Conservation (phyloP, 2,329 filamentous ascomycete genomes). For the Pseudogymnoascus verrucosus region DNA sequence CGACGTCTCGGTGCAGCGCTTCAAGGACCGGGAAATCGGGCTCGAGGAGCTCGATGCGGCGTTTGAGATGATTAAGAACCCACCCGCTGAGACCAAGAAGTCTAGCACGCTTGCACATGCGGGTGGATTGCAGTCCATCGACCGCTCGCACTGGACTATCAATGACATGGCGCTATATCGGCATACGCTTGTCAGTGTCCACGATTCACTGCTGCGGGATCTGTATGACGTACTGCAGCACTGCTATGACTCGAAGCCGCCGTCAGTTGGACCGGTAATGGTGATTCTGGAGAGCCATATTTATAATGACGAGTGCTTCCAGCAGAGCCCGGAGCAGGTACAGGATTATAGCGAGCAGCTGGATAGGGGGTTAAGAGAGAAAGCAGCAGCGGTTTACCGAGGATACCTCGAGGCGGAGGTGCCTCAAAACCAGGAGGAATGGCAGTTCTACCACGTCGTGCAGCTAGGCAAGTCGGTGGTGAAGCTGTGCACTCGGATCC, state of each 20-base stretch:
- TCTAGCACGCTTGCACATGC: conserved; percentile 26
- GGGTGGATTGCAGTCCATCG: conserved; percentile 45
- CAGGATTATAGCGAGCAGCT: conserved; percentile 66
- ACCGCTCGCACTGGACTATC: conserved; percentile 57
- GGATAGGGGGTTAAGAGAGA: conserved; percentile 61
- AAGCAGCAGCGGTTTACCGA: conserved; percentile 72
- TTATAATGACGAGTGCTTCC: conserved; percentile 68
- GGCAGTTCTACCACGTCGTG: conserved; percentile 88
- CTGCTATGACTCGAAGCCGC: conserved; percentile 83
- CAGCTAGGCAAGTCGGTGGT: conserved; percentile 80
- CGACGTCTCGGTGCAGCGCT: conserved; percentile 79
- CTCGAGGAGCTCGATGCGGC: conserved; percentile 75
- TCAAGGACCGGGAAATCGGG: conserved; percentile 71
- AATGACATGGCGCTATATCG: conserved; percentile 65
- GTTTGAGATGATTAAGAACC: conserved; percentile 73
- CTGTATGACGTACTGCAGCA: conserved; percentile 81
- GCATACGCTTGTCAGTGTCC: conserved; percentile 62
- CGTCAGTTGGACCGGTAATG: conserved; percentile 71
- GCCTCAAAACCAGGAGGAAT: conserved; percentile 69
- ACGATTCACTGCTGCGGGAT: conserved; percentile 78
- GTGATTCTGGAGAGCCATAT: conserved; percentile 74
- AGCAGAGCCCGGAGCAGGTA: conserved; percentile 59
- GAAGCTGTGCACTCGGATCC: conserved; percentile 77
- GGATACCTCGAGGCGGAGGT: conserved; percentile 72
- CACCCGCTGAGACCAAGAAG: conserved; percentile 53